phyloP scores from a whole-genome alignment of 1,284 basidiomycete species.

The Flammula alnicola region DNA sequence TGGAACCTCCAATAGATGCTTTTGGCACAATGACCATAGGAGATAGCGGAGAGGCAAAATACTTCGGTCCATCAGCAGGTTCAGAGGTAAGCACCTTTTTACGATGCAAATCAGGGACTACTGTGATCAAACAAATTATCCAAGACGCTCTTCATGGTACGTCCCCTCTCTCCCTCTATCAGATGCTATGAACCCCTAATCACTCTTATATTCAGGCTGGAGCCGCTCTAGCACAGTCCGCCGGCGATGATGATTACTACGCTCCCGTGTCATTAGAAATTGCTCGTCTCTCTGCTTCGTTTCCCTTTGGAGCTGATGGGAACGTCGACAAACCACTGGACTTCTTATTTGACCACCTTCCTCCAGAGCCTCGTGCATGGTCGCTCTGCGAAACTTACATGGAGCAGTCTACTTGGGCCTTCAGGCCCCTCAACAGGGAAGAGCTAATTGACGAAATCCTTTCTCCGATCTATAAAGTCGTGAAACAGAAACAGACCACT shows the following conservation, averaged over 20 bases:
- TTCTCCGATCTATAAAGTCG: constrained; percentile 58
- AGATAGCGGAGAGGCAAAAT: constrained; percentile 65
- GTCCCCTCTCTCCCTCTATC: too few species aligned
- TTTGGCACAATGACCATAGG: constrained; percentile 66
- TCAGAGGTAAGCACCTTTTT: constrained; percentile 44
- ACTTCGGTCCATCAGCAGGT: constrained; percentile 72
- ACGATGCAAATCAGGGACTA: background rate
- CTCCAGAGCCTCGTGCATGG: constrained; percentile 61
- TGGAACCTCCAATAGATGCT: constrained; percentile 44
- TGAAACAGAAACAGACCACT: constrained; percentile 45
- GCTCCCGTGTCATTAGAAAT: constrained; percentile 44
- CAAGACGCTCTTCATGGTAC: constrained; percentile 54
- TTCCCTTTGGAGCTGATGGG: constrained; percentile 50
- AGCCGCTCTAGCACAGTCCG: constrained; percentile 48
- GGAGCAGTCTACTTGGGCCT: constrained; percentile 65
- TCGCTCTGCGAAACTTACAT: constrained; percentile 69
- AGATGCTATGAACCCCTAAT: too few species aligned
- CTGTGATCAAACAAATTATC: constrained; percentile 1
- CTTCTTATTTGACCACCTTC: constrained; percentile 50
- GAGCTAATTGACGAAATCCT: constrained; percentile 69
- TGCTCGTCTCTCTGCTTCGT: constrained; percentile 44
- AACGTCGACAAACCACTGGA: constrained; percentile 43
- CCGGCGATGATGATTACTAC: constrained; percentile 38
- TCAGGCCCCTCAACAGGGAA: constrained; percentile 63
- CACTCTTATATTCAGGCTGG: constrained; percentile 46